phyloP scores from a whole-genome alignment of 2,329 filamentous ascomycete genomes.

The Colletotrichum horii region DNA sequence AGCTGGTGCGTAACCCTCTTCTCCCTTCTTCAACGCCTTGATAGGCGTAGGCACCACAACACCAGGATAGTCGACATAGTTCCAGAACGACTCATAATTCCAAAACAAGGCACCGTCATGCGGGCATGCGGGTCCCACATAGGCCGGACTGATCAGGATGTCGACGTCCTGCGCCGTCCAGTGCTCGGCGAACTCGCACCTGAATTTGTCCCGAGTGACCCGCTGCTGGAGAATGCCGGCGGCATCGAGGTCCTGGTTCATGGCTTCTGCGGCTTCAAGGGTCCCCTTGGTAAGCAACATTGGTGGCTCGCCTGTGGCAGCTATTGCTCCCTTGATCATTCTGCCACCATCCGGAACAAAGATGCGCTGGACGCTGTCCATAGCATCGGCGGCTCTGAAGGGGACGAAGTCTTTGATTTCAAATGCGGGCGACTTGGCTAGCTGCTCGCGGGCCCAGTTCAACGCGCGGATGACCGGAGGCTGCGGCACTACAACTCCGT shows the following conservation, averaged over 20 bases:
- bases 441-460: conserved; percentile 31
- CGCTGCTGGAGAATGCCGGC: conserved; percentile 29
- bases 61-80: conserved; percentile 41
- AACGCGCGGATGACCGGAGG: conserved; percentile 40
- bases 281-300: conserved; percentile 48
- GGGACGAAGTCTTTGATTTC: conserved; percentile 40
- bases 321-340: conserved; percentile 34
- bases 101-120: conserved; percentile 41
- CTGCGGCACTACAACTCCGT: conserved; percentile 41
- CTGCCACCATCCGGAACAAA: conserved; percentile 53
- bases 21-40: conserved; percentile 27
- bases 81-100: conserved; percentile 40
- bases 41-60: conserved; percentile 38
- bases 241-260: conserved; percentile 19
- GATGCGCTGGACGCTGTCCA: conserved; percentile 36
- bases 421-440: conserved; percentile 17
- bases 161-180: conserved; percentile 42
- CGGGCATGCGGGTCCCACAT: conserved; percentile 38
- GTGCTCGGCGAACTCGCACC: conserved; percentile 34
- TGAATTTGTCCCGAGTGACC: conserved; percentile 33
- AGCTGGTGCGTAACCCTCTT: conserved; percentile 27
- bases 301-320: conserved; percentile 46
- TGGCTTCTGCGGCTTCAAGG: conserved; percentile 31
- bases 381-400: conserved; percentile 32
- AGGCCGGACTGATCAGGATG: conserved; percentile 38